These are phyloP conservation scores for Limnanthes douglasii DNA, from an alignment of 345 rosid species.

Conservation along the genomic window DNA sequence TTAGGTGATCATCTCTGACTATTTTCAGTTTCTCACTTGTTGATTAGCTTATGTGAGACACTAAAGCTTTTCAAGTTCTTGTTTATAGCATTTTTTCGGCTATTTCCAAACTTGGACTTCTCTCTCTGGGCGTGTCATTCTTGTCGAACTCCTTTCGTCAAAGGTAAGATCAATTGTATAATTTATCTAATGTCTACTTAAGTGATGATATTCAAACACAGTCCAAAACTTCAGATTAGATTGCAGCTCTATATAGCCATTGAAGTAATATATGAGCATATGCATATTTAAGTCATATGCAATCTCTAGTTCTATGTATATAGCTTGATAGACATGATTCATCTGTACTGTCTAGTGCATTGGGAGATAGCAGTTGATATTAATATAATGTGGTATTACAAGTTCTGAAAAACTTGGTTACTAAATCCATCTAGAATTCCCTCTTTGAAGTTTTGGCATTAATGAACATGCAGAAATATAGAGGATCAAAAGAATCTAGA, in stretches of 20 bases:
- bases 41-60: background rate
- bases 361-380: too few species aligned
- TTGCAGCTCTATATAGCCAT: too few species aligned
- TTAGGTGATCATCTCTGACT: conserved; percentile 27
- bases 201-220: too few species aligned
- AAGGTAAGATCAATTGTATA: conserved; percentile 48
- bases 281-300: too few species aligned
- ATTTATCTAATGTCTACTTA: too few species aligned
- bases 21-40: background rate
- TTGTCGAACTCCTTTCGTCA: conserved; percentile 60
- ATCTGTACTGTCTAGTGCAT: too few species aligned
- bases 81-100: conserved; percentile 50
- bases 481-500: conserved; percentile 19
- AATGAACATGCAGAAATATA: conserved; percentile 22
- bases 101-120: conserved; percentile 65
- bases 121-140: conserved; percentile 65
- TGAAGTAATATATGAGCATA: too few species aligned
- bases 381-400: too few species aligned
- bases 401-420: too few species aligned
- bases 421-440: background rate
- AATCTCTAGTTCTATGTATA: background rate
- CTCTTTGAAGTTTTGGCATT: conserved; percentile 7
- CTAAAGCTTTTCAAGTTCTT: conserved; percentile 7
- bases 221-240: too few species aligned
- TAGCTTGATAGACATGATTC: too few species aligned